A percentile compares a stretch with the other conserved stretches of the same genome.
Evolutionary conservation across 176 grass and related monocot genomes (phyloP).

Genomic region (Alopecurus myosuroides): DNA sequence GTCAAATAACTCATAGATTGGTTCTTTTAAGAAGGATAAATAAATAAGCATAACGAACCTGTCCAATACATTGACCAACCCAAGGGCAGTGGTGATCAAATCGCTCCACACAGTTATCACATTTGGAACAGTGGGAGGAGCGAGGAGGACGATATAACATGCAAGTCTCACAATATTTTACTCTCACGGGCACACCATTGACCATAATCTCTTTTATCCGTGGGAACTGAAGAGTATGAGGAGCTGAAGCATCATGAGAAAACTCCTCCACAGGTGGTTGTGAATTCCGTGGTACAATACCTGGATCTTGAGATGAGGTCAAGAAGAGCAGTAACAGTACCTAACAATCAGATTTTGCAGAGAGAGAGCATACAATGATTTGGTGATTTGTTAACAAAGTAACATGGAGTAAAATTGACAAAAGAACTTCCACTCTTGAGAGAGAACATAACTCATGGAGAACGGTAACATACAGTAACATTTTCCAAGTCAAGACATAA

Average conservation of each 20-base stretch:
- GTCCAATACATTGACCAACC: constrained; percentile 96
- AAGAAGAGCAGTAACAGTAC: constrained; percentile 85
- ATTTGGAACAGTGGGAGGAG: constrained; percentile 89
- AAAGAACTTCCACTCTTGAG: not conserved
- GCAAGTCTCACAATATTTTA: constrained; percentile 98
- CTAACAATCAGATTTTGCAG: constrained; percentile 57
- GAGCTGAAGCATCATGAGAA: constrained; percentile 56
- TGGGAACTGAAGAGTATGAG: constrained; percentile 67
- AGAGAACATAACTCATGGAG: constrained; percentile 2
- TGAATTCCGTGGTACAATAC: constrained; percentile 79
- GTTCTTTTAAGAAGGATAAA: not conserved
- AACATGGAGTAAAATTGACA: constrained; percentile 22
- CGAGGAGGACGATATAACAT: constrained; percentile 92
- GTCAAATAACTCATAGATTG: not conserved
- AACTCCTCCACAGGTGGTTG: constrained; percentile 89
- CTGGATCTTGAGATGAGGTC: constrained; percentile 91
- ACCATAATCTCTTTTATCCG: constrained; percentile 71
- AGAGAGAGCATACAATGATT: constrained; percentile 42
- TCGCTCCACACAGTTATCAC: constrained; percentile 87
- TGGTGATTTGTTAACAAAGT: constrained; percentile 10
- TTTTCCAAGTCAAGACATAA: not conserved
- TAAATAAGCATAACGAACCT: constrained; percentile 43
- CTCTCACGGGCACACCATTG: constrained; percentile 62
- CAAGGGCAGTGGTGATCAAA: constrained; percentile 98
- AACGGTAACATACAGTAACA: not conserved